Base-by-base conservation (phyloP, 192 early-diverging fungal species). In the Piromyces sp. region DNA sequence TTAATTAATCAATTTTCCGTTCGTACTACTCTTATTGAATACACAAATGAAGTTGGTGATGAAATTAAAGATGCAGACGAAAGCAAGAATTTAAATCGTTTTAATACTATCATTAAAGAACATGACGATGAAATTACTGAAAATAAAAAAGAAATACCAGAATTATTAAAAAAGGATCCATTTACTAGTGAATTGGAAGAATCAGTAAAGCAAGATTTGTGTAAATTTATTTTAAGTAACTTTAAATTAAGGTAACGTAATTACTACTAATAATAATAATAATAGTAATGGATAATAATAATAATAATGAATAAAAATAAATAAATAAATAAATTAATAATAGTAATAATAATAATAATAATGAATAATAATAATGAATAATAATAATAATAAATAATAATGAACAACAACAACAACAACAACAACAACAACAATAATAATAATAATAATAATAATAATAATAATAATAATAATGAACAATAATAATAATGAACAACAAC, bases 171-270 rank as follows among this genome's bases (percentile, higher is more conserved):
- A 68, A 68, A 68, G n/a, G 51, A 68, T 68, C 9, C 51, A 4
- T 68, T 68, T 68, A 68, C 51, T 26, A 68, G 6, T 68, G 51
- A 68, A 68, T 68, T 68, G n/a, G 51, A 68, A 68, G 26, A 68
- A 68, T 68, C 51, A 0, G 51, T 68, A n/a, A 68, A 68, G 26
- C 51, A 68, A 68, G 51, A 68, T 68, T 68, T 68, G n/a, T 68
- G 51, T 68, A 68, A 90, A 29, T 93, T 87, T 82, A 85, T 94
- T 28, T 83, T 93, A 80, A 83, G 86, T 38, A 89, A 93, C 80
- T 92, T 95, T 80, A 85, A 86, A n/a, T 83, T 85, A 30, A 87
- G 93, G 88, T 91, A n/a, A n/a, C n/a, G n/a, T n/a, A n/a, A n/a
- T n/a, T n/a, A n/a, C n/a, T n/a, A n/a, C n/a, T n/a, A n/a, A n/a